Conservation (phyloP, 1,284 basidiomycete species). For the Marasmius oreades region DNA sequence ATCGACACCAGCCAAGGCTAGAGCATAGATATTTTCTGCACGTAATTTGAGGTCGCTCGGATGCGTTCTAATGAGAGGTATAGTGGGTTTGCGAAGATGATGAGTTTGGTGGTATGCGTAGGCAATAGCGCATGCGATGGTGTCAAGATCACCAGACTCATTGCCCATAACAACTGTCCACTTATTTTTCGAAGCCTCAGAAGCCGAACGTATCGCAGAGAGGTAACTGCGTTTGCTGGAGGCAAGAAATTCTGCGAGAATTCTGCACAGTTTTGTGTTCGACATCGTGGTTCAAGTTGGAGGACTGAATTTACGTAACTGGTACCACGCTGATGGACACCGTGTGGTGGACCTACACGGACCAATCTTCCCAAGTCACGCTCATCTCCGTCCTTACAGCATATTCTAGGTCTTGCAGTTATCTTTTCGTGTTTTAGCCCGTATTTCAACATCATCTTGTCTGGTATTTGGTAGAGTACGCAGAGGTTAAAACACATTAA, state of each 20-base stretch:
- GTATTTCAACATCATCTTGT: too few species aligned
- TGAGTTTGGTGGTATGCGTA: constrained; percentile 70
- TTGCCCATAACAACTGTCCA: constrained; percentile 91
- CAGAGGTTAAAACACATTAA: too few species aligned
- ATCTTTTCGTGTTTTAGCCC: too few species aligned
- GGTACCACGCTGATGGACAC: too few species aligned
- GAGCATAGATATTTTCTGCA: constrained; percentile 82
- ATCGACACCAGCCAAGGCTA: constrained; percentile 54
- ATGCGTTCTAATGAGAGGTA: constrained; percentile 75
- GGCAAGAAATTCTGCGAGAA: constrained; percentile 11
- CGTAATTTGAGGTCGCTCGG: constrained; percentile 74
- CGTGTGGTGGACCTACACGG: too few species aligned
- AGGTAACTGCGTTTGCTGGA: constrained; percentile 10
- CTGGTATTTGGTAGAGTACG: too few species aligned
- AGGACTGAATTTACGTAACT: too few species aligned
- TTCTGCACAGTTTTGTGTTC: not conserved
- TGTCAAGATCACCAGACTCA: constrained; percentile 92
- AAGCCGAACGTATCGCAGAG: constrained; percentile 9
- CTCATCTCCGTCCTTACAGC: too few species aligned
- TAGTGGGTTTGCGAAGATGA: constrained; percentile 45
- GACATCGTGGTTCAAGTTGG: constrained; percentile 2
- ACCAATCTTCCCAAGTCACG: too few species aligned
- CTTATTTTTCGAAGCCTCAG: constrained; percentile 33
- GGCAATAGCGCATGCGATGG: constrained; percentile 78
- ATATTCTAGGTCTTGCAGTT: too few species aligned